phyloP scores from a whole-genome alignment of 2,329 filamentous ascomycete genomes.

The Westerdykella ornata region DNA sequence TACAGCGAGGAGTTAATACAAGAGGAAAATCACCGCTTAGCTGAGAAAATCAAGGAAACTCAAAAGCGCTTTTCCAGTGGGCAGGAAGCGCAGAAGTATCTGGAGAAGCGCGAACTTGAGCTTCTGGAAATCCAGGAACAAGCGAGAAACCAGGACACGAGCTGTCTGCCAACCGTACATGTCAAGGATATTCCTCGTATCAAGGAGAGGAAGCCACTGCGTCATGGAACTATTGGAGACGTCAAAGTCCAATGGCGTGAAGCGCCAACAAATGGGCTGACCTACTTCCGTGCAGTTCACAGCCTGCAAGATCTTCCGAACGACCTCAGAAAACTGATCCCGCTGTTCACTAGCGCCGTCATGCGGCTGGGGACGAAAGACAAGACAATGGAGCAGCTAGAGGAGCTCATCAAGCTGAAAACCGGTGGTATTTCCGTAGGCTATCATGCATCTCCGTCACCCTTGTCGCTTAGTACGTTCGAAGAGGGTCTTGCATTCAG shows the following conservation, averaged over 20 bases:
- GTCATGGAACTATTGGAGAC: slow-evolving; percentile 51
- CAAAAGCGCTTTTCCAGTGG: slow-evolving; percentile 62
- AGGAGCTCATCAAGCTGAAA: slow-evolving; percentile 92
- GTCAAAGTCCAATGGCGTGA: slow-evolving; percentile 82
- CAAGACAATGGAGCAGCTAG: slow-evolving; percentile 87
- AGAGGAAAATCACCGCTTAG: slow-evolving; percentile 71
- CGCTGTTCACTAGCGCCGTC: slow-evolving; percentile 83
- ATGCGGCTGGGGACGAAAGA: slow-evolving; percentile 87
- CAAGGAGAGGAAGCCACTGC: slow-evolving; percentile 66
- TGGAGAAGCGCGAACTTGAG: slow-evolving; percentile 72
- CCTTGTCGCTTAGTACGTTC: slow-evolving; percentile 61
- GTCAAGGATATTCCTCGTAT: slow-evolving; percentile 81
- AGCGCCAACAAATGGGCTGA: slow-evolving; percentile 88
- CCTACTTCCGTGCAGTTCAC: slow-evolving; percentile 90
- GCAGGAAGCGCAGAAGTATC: slow-evolving; percentile 61
- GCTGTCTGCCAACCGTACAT: slow-evolving; percentile 79
- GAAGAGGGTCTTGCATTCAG: slow-evolving; percentile 78
- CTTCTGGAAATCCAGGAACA: slow-evolving; percentile 77
- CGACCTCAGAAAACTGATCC: slow-evolving; percentile 75
- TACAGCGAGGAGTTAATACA: slow-evolving; percentile 67
- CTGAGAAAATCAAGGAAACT: slow-evolving; percentile 64
- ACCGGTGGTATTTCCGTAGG: slow-evolving; percentile 84
- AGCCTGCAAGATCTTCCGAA: slow-evolving; percentile 71
- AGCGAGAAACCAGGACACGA: slow-evolving; percentile 75
- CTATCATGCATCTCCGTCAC: slow-evolving; percentile 75